Evolutionary conservation across 75 land plant genomes (phyloP), one percentile per base, ranked within the genome.

Genomic region (Pinus taeda): DNA sequence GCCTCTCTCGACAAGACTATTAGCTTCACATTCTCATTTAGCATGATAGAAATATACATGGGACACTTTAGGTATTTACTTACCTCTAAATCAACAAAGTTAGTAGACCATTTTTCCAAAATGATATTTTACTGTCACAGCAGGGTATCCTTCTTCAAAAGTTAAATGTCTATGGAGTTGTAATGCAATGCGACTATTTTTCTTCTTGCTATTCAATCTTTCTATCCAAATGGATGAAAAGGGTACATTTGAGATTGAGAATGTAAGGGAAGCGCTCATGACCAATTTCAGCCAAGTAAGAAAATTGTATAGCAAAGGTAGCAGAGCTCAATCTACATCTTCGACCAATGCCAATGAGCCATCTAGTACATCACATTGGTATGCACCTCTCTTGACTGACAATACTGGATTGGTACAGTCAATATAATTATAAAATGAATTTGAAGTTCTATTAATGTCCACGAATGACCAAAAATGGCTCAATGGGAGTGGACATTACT

Each of bases 21-120:
- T 20, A 29, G 71, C 15, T 91, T 83, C 58, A 57, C 57, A 36
- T 84, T 92, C 67, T 77, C 73, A 59, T 81, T 94, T 57, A 94
- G 97, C 79, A 94, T 94, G 97, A 82, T 94, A 57, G 97, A 94
- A 80, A 79, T 94, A 21, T 94, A 94, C 82, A 83, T 93, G 87
- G 97, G 97, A 60, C 81, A 77, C 37, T 79, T 94, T 36, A 86
- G 87, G 57, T 94, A 94, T 77, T 77, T 94, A 76, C 92, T 94
- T 33, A 77, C 81, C 7, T 75, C 89, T 69, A 83, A 74, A 60
- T 60, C 83, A 22, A 57, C 79, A 37, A 85, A 77, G 15, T 18
- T 63, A 36, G 60, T 76, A 11, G 85, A 82, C 74, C 80, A 73
- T 59, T 2, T 20, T 75, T 59, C 70, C 88, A 22, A 87, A 82